A percentile compares a stretch with the other conserved stretches of the same genome.
Conservation (phyloP, 1,139 yeast genomes). For the Zygoascus sp. region DNA sequence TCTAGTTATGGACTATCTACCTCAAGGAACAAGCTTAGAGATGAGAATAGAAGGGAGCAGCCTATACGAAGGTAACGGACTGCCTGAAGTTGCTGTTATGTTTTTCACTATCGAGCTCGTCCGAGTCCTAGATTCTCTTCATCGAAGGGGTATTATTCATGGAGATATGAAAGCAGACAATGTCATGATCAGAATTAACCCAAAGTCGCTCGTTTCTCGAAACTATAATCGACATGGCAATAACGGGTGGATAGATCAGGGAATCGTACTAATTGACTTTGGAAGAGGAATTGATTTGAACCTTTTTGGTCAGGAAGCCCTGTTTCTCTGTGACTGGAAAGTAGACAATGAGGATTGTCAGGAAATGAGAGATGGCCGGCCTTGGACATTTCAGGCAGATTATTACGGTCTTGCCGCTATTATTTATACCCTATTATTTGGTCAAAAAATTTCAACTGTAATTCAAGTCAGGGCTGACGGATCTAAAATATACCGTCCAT, state of each 20-base stretch:
- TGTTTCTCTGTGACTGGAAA: conserved; percentile 59
- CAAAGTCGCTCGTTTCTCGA: conserved; percentile 22
- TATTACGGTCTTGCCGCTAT: conserved; percentile 80
- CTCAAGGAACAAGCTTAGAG: conserved; percentile 74
- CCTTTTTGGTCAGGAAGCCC: conserved; percentile 45
- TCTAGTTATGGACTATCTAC: conserved; percentile 60
- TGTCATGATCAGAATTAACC: conserved; percentile 62
- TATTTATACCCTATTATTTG: conserved; percentile 64
- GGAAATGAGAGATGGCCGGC: conserved; percentile 56
- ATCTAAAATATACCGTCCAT: conserved; percentile 30
- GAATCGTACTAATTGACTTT: conserved; percentile 71
- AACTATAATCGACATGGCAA: conserved; percentile 34
- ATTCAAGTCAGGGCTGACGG: conserved; percentile 14
- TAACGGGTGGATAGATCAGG: conserved; percentile 51
- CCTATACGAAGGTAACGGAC: conserved; percentile 29
- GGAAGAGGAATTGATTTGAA: conserved; percentile 76
- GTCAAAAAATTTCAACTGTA: conserved; percentile 48
- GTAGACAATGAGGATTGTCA: conserved; percentile 73
- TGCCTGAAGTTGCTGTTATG: conserved; percentile 62
- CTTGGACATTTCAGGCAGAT: conserved; percentile 83
- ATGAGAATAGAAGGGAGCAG: conserved; percentile 45
- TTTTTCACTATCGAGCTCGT: conserved; percentile 62
- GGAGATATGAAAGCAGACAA: conserved; percentile 87
- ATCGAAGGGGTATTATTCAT: conserved; percentile 64
- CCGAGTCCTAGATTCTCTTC: conserved; percentile 57